phyloP scores from a whole-genome alignment of 2,329 filamentous ascomycete genomes.

The Alternaria panax region DNA sequence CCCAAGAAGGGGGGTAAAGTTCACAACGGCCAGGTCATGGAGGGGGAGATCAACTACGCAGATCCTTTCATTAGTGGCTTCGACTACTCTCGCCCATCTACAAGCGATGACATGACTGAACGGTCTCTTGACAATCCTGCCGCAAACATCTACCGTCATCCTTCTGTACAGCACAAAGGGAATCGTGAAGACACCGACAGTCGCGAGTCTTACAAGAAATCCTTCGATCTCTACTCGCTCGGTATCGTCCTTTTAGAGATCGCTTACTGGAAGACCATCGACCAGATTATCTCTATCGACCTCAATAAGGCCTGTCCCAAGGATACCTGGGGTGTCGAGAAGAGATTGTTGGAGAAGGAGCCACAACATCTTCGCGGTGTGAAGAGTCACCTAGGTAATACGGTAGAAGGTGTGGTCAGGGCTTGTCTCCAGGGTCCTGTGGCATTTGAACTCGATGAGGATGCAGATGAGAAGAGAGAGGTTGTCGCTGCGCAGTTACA shows the following conservation, averaged over 20 bases:
- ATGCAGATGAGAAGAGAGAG: conserved; percentile 42
- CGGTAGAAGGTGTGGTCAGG: conserved; percentile 34
- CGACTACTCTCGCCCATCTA: conserved; percentile 62
- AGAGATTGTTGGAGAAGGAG: conserved; percentile 32
- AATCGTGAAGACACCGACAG: conserved; percentile 34
- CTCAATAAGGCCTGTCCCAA: conserved; percentile 48
- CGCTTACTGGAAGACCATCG: conserved; percentile 61
- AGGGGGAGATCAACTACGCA: conserved; percentile 46
- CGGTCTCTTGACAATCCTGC: conserved; percentile 55
- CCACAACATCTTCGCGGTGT: conserved; percentile 33
- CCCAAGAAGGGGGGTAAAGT: conserved; percentile 22
- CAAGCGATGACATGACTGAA: conserved; percentile 61
- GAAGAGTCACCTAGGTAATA: conserved; percentile 35
- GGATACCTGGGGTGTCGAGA: conserved; percentile 49
- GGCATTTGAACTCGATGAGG: conserved; percentile 39
- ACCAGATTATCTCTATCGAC: conserved; percentile 53
- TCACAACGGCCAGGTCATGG: background rate
- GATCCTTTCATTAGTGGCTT: conserved; percentile 61
- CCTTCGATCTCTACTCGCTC: conserved; percentile 62
- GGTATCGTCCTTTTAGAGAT: conserved; percentile 63
- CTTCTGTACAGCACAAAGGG: conserved; percentile 50
- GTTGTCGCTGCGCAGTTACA: conserved; percentile 40
- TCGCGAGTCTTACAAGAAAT: conserved; percentile 53
- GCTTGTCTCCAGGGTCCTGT: conserved; percentile 41
- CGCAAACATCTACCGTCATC: conserved; percentile 62